Evolutionary conservation across 805 yeast species (phyloP).

Genomic region (Metahyphopichia silvanorum): DNA sequence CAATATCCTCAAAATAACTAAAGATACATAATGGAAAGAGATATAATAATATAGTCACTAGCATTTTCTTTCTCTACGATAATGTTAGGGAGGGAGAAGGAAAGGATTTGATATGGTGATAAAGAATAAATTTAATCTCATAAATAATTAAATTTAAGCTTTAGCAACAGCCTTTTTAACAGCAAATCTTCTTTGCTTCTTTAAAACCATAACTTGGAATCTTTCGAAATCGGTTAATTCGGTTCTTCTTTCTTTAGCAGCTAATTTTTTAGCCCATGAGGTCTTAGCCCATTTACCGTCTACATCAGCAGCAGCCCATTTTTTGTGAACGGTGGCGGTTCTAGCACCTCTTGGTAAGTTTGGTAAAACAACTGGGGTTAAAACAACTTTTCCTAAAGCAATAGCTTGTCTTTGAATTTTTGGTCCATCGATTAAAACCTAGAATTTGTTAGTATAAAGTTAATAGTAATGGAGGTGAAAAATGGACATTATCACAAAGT

Average conservation of each 20-base stretch:
- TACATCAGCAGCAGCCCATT: conserved; percentile 88
- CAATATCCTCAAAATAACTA: no score
- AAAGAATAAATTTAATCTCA: no score
- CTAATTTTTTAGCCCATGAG: conserved; percentile 98
- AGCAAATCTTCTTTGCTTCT: conserved; percentile 95
- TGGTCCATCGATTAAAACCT: conserved; percentile 97
- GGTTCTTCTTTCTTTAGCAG: conserved; percentile 90
- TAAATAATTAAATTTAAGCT: no score
- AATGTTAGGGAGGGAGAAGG: no score
- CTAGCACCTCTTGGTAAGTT: conserved; percentile 93
- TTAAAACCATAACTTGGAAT: conserved; percentile 97
- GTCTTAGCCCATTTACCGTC: conserved; percentile 89
- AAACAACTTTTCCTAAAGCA: conserved; percentile 80
- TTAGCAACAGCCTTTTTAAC: conserved; percentile 96
- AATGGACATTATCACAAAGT: no score
- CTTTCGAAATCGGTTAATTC: conserved; percentile 96
- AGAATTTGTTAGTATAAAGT: conserved; percentile 28
- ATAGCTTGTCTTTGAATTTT: conserved; percentile 90
- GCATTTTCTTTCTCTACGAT: no score
- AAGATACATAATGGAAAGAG: no score
- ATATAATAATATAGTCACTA: no score
- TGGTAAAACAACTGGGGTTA: conserved; percentile 87
- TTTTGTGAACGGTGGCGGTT: conserved; percentile 81
- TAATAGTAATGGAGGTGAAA: no score
- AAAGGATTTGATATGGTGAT: no score